phyloP scores from a whole-genome alignment of 2,329 filamentous ascomycete species.

The Atkinsonella hypoxylon region DNA sequence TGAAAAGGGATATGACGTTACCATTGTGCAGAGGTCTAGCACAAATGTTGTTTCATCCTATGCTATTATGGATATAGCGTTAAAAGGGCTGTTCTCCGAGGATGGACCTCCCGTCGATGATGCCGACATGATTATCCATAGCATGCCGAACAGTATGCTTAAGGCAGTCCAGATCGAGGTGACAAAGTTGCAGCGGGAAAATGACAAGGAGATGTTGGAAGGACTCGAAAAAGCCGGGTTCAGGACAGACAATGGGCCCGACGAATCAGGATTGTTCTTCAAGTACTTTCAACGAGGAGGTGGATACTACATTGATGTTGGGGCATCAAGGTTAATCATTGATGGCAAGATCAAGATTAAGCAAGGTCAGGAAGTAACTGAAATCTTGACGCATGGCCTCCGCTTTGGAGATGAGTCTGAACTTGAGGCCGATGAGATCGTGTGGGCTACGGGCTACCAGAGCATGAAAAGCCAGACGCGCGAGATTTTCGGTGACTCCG shows the following conservation, averaged over 20 bases:
- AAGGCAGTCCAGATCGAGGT: conserved; percentile 44
- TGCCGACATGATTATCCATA: conserved; percentile 48
- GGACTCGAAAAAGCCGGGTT: conserved; percentile 47
- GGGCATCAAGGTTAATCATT: conserved; percentile 47
- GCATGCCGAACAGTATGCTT: conserved; percentile 44
- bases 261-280: conserved; percentile 42
- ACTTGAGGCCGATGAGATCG: conserved; percentile 49
- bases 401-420: conserved; percentile 41
- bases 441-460: conserved; percentile 53
- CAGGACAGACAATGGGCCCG: conserved; percentile 44
- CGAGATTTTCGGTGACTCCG: conserved; percentile 47
- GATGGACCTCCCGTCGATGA: conserved; percentile 50
- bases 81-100: conserved; percentile 40
- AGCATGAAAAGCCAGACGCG: conserved; percentile 55
- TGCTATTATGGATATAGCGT: conserved; percentile 36
- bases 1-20: conserved; percentile 54
- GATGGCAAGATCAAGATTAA: conserved; percentile 54
- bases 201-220: conserved; percentile 26
- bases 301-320: conserved; percentile 61
- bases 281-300: conserved; percentile 57
- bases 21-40: conserved; percentile 55
- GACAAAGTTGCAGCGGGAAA: conserved; percentile 20
- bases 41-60: conserved; percentile 51
- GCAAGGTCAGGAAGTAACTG: conserved; percentile 42
- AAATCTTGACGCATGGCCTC: conserved; percentile 33